Base-by-base conservation (phyloP, 345 rosid genomes). In the Ricinus communis region DNA sequence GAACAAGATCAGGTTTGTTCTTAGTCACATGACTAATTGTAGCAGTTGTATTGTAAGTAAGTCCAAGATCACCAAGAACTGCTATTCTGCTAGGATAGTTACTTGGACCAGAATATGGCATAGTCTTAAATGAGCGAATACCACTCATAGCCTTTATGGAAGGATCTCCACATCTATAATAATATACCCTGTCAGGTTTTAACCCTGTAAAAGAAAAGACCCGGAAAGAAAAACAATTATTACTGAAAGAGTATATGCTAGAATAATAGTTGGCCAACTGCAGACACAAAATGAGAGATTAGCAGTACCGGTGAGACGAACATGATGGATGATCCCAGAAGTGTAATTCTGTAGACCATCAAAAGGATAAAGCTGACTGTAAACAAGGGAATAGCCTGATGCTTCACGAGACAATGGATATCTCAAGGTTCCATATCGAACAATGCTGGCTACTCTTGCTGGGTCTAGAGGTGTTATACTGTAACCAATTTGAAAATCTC, bases 281-380 rank as follows among this genome's bases (percentile, higher is more conserved):
- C 43, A 38, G 9, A 38, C 43, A 38, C 43, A 43, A 45, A 63
- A 24, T 2, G 5, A 1, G 4, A 28, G 25, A 19, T 8, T 43
- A 47, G 45, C 45, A 16, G 45, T 85, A 83, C 88, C 88, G 38
- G 79, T 84, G 56, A 91, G 85, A 77, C 83, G 91, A 77, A 87
- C 98, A 54, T 84, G 96, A 79, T 94, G 97, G 22, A 91, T 94
- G 47, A 85, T 86, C 16, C 98, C 96, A 51, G 98, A 91, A 81
- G 95, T 84, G 62, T 91, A 94, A 76, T 83, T 88, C 57, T 83
- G 77, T 52, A 82, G 82, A 28, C 88, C 90, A 50, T 79, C 82
- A 69, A 70, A 71, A 60, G 91, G 87, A 78, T 91, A 85, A 56
- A 82, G 77, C 71, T 83, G 93, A 79, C 22, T 81, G 77, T 90